Percentiles rank a stretch among this genome's conserved stretches.
Conservation (phyloP, 257 asterid species). For the Eustoma russellianum region DNA sequence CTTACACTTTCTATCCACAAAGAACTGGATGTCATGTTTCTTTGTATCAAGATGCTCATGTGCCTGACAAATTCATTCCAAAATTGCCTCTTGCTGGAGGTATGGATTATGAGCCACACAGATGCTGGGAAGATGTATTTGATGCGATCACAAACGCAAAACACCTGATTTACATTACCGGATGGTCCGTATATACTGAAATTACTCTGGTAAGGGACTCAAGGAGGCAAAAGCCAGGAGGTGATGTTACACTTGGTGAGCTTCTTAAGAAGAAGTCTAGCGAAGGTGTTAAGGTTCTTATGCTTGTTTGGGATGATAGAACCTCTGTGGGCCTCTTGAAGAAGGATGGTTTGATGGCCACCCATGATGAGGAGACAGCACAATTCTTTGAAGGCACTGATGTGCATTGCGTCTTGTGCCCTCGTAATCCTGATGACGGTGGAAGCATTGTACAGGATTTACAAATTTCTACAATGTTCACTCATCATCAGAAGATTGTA, state of each 20-base stretch:
- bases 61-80: slow-evolving; percentile 64
- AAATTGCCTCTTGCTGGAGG: slow-evolving; percentile 61
- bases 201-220: slow-evolving; percentile 59
- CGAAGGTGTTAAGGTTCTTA: slow-evolving; percentile 67
- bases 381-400: slow-evolving; percentile 42
- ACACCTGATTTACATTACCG: slow-evolving; percentile 79
- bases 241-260: slow-evolving; percentile 60
- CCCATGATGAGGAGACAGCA: slow-evolving; percentile 77
- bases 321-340: slow-evolving; percentile 62
- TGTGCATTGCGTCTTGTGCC: slow-evolving; percentile 68
- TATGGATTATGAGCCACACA: slow-evolving; percentile 48
- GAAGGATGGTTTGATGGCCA: slow-evolving; percentile 83
- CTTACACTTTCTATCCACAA: slow-evolving; percentile 68
- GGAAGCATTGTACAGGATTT: slow-evolving; percentile 68
- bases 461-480: slow-evolving; percentile 78
- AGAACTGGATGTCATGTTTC: slow-evolving; percentile 68
- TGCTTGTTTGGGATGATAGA: slow-evolving; percentile 89
- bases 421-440: slow-evolving; percentile 73
- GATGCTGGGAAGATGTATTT: slow-evolving; percentile 79
- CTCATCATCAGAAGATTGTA: slow-evolving; percentile 81
- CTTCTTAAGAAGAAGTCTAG: slow-evolving; percentile 63
- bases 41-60: slow-evolving; percentile 68
- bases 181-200: slow-evolving; percentile 87
- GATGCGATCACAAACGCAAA: slow-evolving; percentile 70
- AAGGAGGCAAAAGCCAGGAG: slow-evolving; percentile 75